Percentiles rank a stretch among this genome's conserved stretches.
Conservation (phyloP, 345 rosid genomes). For the Rhodomyrtus tomentosa region DNA sequence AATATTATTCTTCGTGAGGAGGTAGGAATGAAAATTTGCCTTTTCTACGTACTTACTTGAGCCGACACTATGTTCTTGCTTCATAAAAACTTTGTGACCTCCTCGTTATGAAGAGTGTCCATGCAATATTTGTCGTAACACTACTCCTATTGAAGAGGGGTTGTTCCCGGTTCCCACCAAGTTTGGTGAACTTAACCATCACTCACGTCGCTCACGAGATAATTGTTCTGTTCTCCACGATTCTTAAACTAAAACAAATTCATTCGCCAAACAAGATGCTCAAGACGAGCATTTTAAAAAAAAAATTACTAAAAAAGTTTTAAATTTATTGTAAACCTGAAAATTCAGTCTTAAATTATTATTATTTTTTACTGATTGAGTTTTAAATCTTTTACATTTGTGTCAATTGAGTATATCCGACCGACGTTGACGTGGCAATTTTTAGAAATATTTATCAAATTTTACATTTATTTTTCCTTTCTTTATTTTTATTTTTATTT, state of each 20-base stretch:
- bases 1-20: background rate
- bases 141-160: background rate
- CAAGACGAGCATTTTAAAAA: background rate
- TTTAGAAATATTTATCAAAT: too few relatives aligned
- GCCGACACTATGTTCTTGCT: background rate
- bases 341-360: too few relatives aligned
- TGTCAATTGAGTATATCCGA: too few relatives aligned
- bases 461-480: too few relatives aligned
- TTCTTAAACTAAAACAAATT: background rate
- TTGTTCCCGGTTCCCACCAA: background rate
- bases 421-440: too few relatives aligned
- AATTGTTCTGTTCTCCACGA: background rate
- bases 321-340: too few relatives aligned
- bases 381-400: too few relatives aligned
- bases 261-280: background rate
- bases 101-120: background rate
- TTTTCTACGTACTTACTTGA: background rate
- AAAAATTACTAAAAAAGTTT: too few relatives aligned
- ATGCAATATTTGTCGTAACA: background rate
- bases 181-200: background rate
- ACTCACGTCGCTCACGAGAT: background rate
- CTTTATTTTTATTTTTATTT: too few relatives aligned
- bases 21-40: background rate
- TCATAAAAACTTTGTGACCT: background rate
- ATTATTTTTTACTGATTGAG: too few relatives aligned